Base-by-base conservation (phyloP, 2,329 filamentous ascomycete genomes). In the Fusarium sarcochroum region DNA sequence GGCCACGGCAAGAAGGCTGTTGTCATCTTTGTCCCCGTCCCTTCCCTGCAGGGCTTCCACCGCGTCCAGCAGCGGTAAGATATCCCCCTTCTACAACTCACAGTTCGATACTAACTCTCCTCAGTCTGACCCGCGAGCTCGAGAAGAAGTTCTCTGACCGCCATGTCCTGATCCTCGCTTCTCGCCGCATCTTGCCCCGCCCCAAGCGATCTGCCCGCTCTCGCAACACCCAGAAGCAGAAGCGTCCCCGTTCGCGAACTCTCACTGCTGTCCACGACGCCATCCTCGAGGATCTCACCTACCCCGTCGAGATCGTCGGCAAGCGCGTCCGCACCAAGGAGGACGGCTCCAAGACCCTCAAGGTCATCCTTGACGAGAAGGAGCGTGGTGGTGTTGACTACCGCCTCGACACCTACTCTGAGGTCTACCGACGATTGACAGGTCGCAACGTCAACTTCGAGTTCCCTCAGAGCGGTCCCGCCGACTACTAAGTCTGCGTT, bases 61-160 rank as follows among this genome's bases (percentile, higher is more conserved):
- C 94, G 96, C 83, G 93, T 97, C 83, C 96, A 99, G 91, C 96
- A 98, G 89, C 94, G 96, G 95, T 98, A 94, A 86, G 91, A 84
- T 71, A 61, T 52, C 6, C 47, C 46, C 47, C 30, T 15, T 14
- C 10, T 18, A 13, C 1, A 21, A 9, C 17, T 3, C 2, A 0
- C 6, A 2, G 34, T 5, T 2, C 21, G 42, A n/a, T 15, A 58
- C 73, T 80, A 66, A 78, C 63, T 3, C n/a, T 3, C 1, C 30
- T 6, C 61, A 98, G 95, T 83, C 91, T 99, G 82, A 99, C 96
- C 85, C 96, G 96, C 87, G 96, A 99, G 90, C 94, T 99, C 82
- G 96, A 99, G 92, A 99, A 99, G 94, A 99, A 99, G 89, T 99
- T 99, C 93, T 98, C 96, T 74, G 96, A 99, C 90, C 96, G 96